Evolutionary conservation across 1,284 basidiomycete species (phyloP).

Genomic region (Polyporus tsugae): DNA sequence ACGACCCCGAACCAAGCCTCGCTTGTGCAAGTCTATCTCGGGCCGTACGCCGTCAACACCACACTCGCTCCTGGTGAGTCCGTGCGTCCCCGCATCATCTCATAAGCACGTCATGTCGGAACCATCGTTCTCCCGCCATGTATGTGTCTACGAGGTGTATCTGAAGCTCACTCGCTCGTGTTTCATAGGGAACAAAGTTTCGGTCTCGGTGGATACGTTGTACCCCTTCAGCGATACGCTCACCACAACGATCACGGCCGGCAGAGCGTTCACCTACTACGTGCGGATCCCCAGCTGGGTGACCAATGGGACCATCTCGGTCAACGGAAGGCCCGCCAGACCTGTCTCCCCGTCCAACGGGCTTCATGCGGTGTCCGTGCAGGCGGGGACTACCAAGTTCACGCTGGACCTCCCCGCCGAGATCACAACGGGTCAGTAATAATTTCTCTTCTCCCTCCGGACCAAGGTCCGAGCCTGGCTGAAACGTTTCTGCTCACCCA

Average conservation of each 20-base stretch:
- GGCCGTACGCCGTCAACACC: slow-evolving; percentile 56
- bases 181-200: slow-evolving; percentile 52
- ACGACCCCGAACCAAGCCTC: slow-evolving; percentile 56
- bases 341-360: slow-evolving; percentile 54
- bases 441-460: neutral
- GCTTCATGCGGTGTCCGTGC: slow-evolving; percentile 53
- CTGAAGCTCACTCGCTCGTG: slow-evolving; percentile 3
- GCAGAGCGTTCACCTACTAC: slow-evolving; percentile 58
- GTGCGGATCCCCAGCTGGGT: slow-evolving; percentile 67
- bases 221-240: slow-evolving; percentile 67
- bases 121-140: neutral
- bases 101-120: neutral
- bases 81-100: slow-evolving; percentile 5
- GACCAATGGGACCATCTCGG: slow-evolving; percentile 54
- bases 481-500: neutral
- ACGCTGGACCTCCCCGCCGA: slow-evolving; percentile 55
- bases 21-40: slow-evolving; percentile 64
- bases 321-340: slow-evolving; percentile 50
- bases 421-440: slow-evolving; percentile 53
- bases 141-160: neutral
- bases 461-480: slow-evolving; percentile 1
- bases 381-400: slow-evolving; percentile 55
- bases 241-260: slow-evolving; percentile 57
- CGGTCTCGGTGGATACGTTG: slow-evolving; percentile 57
- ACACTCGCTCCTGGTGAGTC: slow-evolving; percentile 52